phyloP scores from a whole-genome alignment of 495 filamentous ascomycete species.

The Podospora bellae-mahoneyi region DNA sequence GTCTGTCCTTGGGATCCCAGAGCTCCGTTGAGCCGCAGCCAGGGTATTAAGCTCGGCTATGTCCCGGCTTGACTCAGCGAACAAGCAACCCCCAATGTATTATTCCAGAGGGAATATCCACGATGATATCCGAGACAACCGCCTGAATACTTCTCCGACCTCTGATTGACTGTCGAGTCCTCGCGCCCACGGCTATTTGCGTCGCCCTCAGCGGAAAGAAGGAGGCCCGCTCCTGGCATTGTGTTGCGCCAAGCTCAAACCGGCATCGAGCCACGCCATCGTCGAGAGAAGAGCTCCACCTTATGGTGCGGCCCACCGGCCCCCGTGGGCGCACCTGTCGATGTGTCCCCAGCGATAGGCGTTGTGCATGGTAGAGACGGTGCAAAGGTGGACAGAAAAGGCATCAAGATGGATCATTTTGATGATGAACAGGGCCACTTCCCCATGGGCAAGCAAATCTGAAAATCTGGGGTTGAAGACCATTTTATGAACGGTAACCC shows the following conservation, averaged over 20 bases:
- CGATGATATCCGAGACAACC: slow-evolving; percentile 1
- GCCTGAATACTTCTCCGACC: neutral
- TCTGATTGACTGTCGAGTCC: neutral
- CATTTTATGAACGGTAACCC: neutral
- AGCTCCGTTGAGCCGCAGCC: slow-evolving; percentile 9
- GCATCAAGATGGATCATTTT: neutral
- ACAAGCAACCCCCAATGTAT: neutral
- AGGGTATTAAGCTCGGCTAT: slow-evolving; percentile 12
- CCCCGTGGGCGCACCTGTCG: too few species aligned
- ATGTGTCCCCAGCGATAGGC: neutral
- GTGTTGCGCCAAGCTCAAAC: neutral
- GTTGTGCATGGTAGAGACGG: neutral
- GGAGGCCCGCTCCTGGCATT: neutral
- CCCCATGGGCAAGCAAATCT: neutral
- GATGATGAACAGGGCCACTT: neutral
- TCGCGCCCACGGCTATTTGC: neutral
- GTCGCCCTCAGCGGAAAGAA: neutral
- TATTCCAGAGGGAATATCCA: slow-evolving; percentile 2
- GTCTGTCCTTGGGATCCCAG: slow-evolving; percentile 5
- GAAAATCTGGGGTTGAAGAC: neutral
- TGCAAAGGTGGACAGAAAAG: too few species aligned
- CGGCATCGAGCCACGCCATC: neutral
- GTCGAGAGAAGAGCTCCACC: neutral
- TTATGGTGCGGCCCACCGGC: too few species aligned
- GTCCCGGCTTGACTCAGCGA: slow-evolving; percentile 4